Evolutionary conservation across 257 asterid species (phyloP).

Genomic region (Jaltomata sinuosa): DNA sequence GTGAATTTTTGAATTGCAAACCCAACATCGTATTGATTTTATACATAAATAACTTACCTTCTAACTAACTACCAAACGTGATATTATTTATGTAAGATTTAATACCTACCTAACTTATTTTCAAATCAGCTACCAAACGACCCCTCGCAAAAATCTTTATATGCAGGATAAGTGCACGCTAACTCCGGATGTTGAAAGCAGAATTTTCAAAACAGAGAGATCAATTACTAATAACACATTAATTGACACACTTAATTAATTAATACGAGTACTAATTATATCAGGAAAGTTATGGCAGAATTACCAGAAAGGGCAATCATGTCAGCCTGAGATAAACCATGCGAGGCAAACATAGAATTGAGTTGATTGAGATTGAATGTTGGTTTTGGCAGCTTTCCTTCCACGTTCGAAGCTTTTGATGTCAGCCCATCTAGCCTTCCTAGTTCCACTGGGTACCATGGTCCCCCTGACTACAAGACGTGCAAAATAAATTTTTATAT

Average conservation of each 20-base stretch:
- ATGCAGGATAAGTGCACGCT: background rate
- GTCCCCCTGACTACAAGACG: conserved; percentile 60
- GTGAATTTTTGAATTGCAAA: no score
- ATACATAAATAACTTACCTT: no score
- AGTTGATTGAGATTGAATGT: conserved; percentile 57
- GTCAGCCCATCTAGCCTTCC: conserved; percentile 77
- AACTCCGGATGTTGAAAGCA: background rate
- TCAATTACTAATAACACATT: background rate
- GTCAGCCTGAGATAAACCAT: conserved; percentile 48
- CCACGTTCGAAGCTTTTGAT: conserved; percentile 54
- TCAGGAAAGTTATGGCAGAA: background rate
- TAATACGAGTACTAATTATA: no score
- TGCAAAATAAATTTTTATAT: background rate
- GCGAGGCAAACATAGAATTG: conserved; percentile 49
- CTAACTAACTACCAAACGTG: no score
- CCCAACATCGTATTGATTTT: no score
- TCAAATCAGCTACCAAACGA: no score
- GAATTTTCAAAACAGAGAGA: background rate
- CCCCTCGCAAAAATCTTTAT: background rate
- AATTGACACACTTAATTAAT: background rate
- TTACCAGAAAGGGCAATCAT: conserved; percentile 96
- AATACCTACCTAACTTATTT: no score
- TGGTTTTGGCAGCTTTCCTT: conserved; percentile 70
- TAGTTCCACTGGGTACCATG: conserved; percentile 60
- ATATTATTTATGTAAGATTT: no score